Percentiles rank a stretch among this genome's conserved stretches.
These are phyloP conservation scores for Trichophyton schoenleinii DNA, from an alignment of 2,329 filamentous ascomycete species.

Conservation along the genomic window DNA sequence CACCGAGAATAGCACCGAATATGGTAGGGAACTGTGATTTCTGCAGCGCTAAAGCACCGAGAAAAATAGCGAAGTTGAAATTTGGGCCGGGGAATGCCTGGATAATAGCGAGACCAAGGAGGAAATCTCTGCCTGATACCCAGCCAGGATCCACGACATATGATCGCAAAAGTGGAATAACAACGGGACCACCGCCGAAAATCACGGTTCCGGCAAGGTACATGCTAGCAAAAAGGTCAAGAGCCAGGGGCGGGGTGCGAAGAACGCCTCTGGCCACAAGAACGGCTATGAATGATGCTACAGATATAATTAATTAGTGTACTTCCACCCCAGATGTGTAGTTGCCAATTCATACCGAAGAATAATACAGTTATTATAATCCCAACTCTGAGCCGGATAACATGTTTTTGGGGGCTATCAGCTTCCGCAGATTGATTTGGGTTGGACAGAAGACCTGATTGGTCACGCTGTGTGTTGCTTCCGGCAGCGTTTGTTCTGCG, in stretches of 20 bases:
- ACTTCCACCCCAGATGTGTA: not conserved
- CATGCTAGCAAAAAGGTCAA: slow-evolving; percentile 57
- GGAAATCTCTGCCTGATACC: slow-evolving; percentile 58
- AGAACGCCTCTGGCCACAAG: slow-evolving; percentile 40
- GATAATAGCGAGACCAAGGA: slow-evolving; percentile 59
- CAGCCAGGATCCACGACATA: slow-evolving; percentile 54
- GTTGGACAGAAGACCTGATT: not conserved
- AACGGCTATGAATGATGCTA: slow-evolving; percentile 44
- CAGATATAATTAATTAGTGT: not conserved
- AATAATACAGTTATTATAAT: slow-evolving; percentile 34
- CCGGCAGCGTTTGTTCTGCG: not conserved
- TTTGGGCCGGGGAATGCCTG: slow-evolving; percentile 55
- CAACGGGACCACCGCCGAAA: slow-evolving; percentile 52
- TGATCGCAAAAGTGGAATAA: slow-evolving; percentile 51
- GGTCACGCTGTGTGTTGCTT: too few relatives aligned
- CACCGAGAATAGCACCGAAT: slow-evolving; percentile 41
- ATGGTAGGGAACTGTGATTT: slow-evolving; percentile 21
- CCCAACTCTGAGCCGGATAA: slow-evolving; percentile 12
- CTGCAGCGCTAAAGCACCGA: slow-evolving; percentile 40
- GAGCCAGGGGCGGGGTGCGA: slow-evolving; percentile 34
- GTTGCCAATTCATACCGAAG: slow-evolving; percentile 27
- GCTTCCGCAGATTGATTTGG: not conserved
- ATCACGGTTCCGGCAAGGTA: slow-evolving; percentile 61
- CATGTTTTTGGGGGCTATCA: slow-evolving; percentile 9
- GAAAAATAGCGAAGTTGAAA: slow-evolving; percentile 42